A percentile compares a stretch with the other conserved stretches of the same genome.
Evolutionary conservation across 805 yeast species (phyloP).

Genomic region (Kodamaea fukazawae): DNA sequence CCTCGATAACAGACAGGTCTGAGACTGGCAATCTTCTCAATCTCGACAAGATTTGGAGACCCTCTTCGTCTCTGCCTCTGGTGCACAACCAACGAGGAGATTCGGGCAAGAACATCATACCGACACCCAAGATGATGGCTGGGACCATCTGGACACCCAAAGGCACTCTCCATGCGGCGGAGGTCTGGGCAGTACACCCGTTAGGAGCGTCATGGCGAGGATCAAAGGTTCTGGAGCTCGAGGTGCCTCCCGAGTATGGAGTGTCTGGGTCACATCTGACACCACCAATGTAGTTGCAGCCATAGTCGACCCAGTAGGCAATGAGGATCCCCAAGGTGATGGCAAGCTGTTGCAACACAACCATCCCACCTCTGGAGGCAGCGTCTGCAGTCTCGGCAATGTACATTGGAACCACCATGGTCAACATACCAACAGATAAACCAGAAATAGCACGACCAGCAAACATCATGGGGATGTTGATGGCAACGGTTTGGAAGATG

Average conservation of each 20-base stretch:
- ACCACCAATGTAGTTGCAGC: neutral
- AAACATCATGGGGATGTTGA: neutral
- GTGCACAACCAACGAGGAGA: conserved; percentile 25
- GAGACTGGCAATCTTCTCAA: too few species aligned
- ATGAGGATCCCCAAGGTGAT: neutral
- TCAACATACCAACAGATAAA: neutral
- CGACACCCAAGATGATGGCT: neutral
- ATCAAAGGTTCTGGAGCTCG: neutral
- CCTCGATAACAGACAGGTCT: neutral
- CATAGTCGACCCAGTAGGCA: neutral
- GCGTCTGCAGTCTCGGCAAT: conserved; percentile 25
- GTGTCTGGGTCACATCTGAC: neutral
- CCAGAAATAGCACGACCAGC: neutral
- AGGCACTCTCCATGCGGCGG: neutral
- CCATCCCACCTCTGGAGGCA: conserved; percentile 25
- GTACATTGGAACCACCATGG: conserved; percentile 12
- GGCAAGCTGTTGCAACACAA: conserved; percentile 17
- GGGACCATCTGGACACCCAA: neutral
- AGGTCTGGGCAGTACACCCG: neutral
- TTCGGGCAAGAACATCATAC: conserved; percentile 4
- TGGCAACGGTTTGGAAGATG: neutral
- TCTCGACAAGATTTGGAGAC: conserved; percentile 11
- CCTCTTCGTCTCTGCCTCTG: conserved; percentile 16
- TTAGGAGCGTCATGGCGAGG: neutral
- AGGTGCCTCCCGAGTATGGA: neutral